These are phyloP conservation scores for Santalum album DNA, from an alignment of 164 flowering plant genomes.

Conservation along the genomic window DNA sequence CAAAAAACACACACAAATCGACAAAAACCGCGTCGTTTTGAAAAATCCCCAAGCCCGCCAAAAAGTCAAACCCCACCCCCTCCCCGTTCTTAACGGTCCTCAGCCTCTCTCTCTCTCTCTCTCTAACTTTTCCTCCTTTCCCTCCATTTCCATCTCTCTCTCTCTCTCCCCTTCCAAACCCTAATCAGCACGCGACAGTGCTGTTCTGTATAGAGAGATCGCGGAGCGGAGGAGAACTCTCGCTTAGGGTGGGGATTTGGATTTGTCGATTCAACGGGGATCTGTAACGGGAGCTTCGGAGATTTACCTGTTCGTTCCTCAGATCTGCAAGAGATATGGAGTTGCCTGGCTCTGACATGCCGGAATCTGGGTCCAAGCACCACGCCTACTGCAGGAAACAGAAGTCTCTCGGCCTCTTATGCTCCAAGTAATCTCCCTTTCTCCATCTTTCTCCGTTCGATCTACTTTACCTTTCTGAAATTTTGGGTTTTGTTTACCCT, in stretches of 20 bases:
- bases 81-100: not conserved
- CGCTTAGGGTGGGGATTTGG: not conserved
- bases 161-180: not conserved
- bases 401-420: constrained; percentile 83
- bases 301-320: too few species aligned
- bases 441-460: too few species aligned
- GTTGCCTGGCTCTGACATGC: not conserved
- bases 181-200: not conserved
- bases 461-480: too few species aligned
- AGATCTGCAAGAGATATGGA: constrained; percentile 14
- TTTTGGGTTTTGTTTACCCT: too few species aligned
- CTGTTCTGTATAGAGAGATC: too few species aligned
- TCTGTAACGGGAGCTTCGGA: too few species aligned
- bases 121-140: not conserved
- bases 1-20: not conserved
- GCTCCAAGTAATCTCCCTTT: constrained; percentile 50
- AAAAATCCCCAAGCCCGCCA: not conserved
- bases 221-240: not conserved
- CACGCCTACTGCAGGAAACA: constrained; percentile 67
- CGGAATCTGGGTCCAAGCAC: constrained; percentile 13
- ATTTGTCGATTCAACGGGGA: too few species aligned
- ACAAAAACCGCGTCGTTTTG: not conserved
- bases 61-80: not conserved
- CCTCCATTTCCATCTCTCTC: not conserved
- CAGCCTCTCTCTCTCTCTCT: too few species aligned